Evolutionary conservation across 2,329 filamentous ascomycete species (phyloP).

Genomic region (Grosmannia huntii): DNA sequence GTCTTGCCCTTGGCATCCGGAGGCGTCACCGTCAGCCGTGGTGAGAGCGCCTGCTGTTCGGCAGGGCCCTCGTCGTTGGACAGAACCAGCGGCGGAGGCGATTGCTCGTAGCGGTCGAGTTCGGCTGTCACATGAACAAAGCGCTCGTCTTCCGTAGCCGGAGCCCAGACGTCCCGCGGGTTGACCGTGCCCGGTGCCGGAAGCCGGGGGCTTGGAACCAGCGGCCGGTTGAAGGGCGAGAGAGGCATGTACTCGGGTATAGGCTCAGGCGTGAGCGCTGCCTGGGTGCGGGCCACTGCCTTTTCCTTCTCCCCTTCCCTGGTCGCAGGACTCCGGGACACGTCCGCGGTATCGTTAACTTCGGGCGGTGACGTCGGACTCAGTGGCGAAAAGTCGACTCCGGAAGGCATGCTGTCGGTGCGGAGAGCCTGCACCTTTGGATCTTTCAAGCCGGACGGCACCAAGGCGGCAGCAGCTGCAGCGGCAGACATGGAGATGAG

Average conservation of each 20-base stretch:
- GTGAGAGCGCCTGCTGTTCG: not conserved
- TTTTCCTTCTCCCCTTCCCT: not conserved
- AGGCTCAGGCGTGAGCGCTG: slow-evolving; percentile 9
- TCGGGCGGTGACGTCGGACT: slow-evolving; percentile 12
- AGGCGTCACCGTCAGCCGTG: not conserved
- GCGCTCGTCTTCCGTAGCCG: slow-evolving; percentile 22
- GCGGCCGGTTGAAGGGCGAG: slow-evolving; percentile 7
- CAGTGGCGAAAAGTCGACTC: slow-evolving; percentile 10
- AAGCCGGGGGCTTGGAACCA: slow-evolving; percentile 15
- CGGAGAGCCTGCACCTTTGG: slow-evolving; percentile 2
- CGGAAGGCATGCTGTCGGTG: slow-evolving; percentile 6
- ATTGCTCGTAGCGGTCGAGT: slow-evolving; percentile 21
- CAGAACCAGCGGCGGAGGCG: slow-evolving; percentile 11
- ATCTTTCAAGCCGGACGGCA: not conserved
- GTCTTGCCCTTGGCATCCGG: not conserved
- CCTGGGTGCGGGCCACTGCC: not conserved
- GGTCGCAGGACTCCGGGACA: not conserved
- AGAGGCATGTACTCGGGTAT: slow-evolving; percentile 7
- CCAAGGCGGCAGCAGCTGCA: slow-evolving; percentile 1
- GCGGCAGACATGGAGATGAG: slow-evolving; percentile 6
- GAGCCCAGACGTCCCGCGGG: slow-evolving; percentile 40
- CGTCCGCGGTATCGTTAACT: not conserved
- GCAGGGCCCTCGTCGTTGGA: not conserved
- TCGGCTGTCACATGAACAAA: slow-evolving; percentile 21
- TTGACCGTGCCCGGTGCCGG: slow-evolving; percentile 36